phyloP scores from a whole-genome alignment of 805 yeast genomes.

The Ogataea nakhonphanomensis region DNA sequence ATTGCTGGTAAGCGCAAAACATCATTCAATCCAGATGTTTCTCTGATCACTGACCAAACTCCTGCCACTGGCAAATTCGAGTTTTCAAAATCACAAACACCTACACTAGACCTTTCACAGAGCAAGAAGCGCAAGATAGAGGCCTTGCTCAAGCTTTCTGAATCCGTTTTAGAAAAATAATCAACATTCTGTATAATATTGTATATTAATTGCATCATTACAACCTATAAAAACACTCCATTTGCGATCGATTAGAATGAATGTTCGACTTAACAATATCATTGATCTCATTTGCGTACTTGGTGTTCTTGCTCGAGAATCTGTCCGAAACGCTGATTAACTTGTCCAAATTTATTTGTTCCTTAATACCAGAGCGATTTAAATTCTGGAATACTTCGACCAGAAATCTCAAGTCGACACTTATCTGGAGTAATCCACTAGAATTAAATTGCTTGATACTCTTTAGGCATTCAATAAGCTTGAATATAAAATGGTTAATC shows the following conservation, averaged over 20 bases:
- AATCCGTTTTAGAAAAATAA: slow-evolving; percentile 20
- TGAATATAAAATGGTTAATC: slow-evolving; percentile 22
- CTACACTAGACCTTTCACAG: not conserved
- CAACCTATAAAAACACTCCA: slow-evolving; percentile 25
- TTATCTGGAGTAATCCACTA: slow-evolving; percentile 23
- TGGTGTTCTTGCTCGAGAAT: slow-evolving; percentile 19
- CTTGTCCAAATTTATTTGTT: slow-evolving; percentile 18
- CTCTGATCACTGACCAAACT: slow-evolving; percentile 10
- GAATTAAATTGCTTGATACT: slow-evolving; percentile 25
- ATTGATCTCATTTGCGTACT: slow-evolving; percentile 16
- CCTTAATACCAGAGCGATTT: slow-evolving; percentile 16
- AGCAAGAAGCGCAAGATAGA: slow-evolving; percentile 17
- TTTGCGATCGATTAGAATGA: slow-evolving; percentile 24
- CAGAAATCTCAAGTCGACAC: slow-evolving; percentile 25
- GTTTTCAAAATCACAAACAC: slow-evolving; percentile 4
- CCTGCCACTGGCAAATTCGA: slow-evolving; percentile 9
- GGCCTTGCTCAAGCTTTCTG: slow-evolving; percentile 26
- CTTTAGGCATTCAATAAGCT: slow-evolving; percentile 20
- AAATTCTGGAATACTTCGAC: slow-evolving; percentile 21
- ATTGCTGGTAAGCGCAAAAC: slow-evolving; percentile 8
- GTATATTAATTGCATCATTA: slow-evolving; percentile 10
- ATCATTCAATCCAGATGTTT: slow-evolving; percentile 6
- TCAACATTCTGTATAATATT: slow-evolving; percentile 2
- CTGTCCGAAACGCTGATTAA: slow-evolving; percentile 20
- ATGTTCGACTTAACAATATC: slow-evolving; percentile 20